phyloP scores from a whole-genome alignment of 176 grass and related monocot species.

The Lolium multiflorum region DNA sequence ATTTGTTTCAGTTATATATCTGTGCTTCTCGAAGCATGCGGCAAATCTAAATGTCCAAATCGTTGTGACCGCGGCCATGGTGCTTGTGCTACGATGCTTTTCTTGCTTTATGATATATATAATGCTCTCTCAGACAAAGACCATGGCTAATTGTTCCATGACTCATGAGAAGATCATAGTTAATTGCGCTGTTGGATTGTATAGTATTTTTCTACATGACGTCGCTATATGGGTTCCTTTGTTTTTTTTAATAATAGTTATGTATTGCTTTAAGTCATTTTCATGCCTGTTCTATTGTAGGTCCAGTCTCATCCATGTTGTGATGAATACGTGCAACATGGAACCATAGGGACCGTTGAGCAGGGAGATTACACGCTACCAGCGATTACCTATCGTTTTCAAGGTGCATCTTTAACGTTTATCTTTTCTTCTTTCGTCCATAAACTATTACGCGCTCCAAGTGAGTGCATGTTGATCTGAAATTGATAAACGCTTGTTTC shows the following conservation, averaged over 20 bases:
- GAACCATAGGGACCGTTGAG: not conserved
- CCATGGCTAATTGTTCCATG: not conserved
- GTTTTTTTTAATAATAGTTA: not conserved
- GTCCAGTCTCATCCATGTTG: slow-evolving; percentile 40
- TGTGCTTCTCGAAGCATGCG: not conserved
- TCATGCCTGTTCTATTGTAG: slow-evolving; percentile 37
- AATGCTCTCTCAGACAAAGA: not conserved
- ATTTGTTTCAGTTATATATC: not conserved
- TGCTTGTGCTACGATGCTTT: slow-evolving; percentile 26
- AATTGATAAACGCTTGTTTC: not conserved
- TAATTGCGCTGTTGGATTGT: not conserved
- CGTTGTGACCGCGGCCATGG: not conserved
- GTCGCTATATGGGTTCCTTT: not conserved
- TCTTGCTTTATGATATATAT: slow-evolving; percentile 8
- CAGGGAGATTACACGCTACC: not conserved
- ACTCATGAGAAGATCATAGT: not conserved
- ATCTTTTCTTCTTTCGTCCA: not conserved
- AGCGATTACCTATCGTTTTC: not conserved
- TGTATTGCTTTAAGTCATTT: slow-evolving; percentile 21
- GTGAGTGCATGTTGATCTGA: not conserved
- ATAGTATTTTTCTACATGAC: not conserved
- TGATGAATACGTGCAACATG: slow-evolving; percentile 37
- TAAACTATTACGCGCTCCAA: not conserved
- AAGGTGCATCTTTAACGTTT: not conserved
- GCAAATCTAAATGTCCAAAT: not conserved